A percentile compares a stretch with the other conserved stretches of the same genome.
Evolutionary conservation across 257 asterid genomes (phyloP).

Genomic region (Solanum bulbocastanum): DNA sequence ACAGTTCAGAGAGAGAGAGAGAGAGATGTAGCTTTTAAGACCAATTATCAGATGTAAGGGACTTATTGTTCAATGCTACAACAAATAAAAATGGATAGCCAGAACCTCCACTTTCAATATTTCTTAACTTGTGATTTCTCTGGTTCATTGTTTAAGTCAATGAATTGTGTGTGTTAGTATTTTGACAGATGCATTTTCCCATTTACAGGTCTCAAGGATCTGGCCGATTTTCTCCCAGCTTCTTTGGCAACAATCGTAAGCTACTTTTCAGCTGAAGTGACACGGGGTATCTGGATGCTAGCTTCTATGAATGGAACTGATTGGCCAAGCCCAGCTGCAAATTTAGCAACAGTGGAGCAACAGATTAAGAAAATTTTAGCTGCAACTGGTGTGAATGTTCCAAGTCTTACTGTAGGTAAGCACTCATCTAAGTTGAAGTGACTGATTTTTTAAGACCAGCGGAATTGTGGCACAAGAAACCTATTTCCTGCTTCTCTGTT

Average conservation of each 20-base stretch:
- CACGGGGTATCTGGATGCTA: conserved; percentile 94
- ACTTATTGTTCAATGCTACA: background rate
- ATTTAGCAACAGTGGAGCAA: conserved; percentile 68
- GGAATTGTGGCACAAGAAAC: background rate
- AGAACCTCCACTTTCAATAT: background rate
- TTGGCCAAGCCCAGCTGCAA: conserved; percentile 98
- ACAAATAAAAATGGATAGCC: background rate
- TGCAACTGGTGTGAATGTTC: conserved; percentile 87
- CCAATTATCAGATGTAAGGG: background rate
- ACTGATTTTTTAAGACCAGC: background rate
- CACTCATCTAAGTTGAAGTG: background rate
- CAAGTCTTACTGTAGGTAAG: conserved; percentile 63
- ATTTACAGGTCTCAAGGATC: conserved; percentile 90
- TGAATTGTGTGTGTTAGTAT: conserved; percentile 2
- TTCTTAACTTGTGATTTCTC: background rate
- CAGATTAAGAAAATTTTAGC: conserved; percentile 81
- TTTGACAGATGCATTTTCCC: background rate
- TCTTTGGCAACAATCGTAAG: conserved; percentile 86
- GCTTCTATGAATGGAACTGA: conserved; percentile 97
- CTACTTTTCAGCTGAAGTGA: conserved; percentile 93
- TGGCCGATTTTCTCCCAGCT: conserved; percentile 95
- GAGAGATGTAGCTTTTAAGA: background rate
- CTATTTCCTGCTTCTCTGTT: background rate
- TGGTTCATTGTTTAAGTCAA: background rate
- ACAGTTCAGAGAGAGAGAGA: background rate